These are phyloP conservation scores for Psidium friedrichsthalianum DNA, from an alignment of 345 rosid species.

Conservation along the genomic window DNA sequence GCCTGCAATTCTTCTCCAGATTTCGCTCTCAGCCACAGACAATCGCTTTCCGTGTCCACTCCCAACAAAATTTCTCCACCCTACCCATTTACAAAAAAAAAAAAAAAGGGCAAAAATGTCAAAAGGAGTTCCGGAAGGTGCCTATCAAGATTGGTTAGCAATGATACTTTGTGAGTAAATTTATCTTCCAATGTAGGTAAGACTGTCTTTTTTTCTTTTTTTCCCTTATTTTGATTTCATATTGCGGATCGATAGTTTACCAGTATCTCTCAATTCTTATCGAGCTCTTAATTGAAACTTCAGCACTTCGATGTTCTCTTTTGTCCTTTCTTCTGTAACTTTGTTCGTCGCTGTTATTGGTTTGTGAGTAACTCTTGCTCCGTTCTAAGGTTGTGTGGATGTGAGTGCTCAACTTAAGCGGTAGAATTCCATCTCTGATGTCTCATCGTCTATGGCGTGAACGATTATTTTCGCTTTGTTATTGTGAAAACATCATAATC, in stretches of 20 bases:
- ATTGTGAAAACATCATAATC: neutral
- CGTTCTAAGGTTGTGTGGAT: neutral
- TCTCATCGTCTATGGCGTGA: neutral
- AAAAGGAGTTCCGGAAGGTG: too few relatives aligned
- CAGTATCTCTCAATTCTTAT: neutral
- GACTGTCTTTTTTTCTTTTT: too few relatives aligned
- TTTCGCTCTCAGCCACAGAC: too few relatives aligned
- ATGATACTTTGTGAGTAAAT: too few relatives aligned
- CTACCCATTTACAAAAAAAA: too few relatives aligned
- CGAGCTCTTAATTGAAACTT: neutral
- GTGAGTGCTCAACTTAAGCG: neutral
- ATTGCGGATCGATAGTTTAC: neutral
- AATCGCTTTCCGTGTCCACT: too few relatives aligned
- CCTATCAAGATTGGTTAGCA: too few relatives aligned
- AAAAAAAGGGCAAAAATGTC: too few relatives aligned
- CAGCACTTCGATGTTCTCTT: neutral
- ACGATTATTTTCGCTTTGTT: neutral
- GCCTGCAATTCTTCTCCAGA: too few relatives aligned
- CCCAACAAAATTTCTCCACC: too few relatives aligned
- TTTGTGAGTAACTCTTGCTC: neutral
- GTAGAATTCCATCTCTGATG: neutral
- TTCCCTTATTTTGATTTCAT: too few relatives aligned
- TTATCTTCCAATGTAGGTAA: too few relatives aligned
- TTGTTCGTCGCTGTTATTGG: neutral
- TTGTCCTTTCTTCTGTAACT: neutral